Evolutionary conservation across 1,284 basidiomycete species (phyloP), one percentile per base, ranked within the genome.

Genomic region (Hymenochaete sp.): DNA sequence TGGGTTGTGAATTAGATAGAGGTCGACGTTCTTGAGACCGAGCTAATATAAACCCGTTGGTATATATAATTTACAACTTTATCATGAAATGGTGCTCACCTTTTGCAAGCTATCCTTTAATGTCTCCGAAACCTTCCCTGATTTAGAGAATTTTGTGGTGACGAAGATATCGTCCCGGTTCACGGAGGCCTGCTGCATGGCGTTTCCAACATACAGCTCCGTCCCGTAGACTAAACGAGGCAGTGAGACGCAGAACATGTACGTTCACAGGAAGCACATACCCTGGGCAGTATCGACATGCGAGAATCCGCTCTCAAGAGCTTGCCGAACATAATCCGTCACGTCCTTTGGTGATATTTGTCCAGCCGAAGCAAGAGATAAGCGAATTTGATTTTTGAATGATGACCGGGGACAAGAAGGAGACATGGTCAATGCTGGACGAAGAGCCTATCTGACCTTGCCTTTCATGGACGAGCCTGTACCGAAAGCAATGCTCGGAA

Each of bases 1-100:
- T 0, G 83, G 82, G 10, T 47, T 47, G 55, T 87, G 84, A 25
- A 85, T 75, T 29, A 84, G 70, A 62, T 86, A 88, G 11, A 89
- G 59, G 57, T 90, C 83, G 9, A 90, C 65, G 50, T 81, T 77
- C 38, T 76, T 67, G 4, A 88, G 55, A 1, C 77, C 77, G 10
- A 88, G 72, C 79, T 84, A 10, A 31, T 31, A 14, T 10, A 10
- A 9, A 31, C 14, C 9, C 28, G 28, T 14, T 9, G 28, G 28
- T 10, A 31, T 31, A 10, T 31, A 31, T 10, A 31, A 14, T 31
- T 9, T 10, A 31, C 9, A 31, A 31, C 28, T 10, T 10, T 31
- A 10, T 10, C 9, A 31, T 14, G 9, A 14, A 31, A 31, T 31
- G 22, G 13, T 31, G 11, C 55, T 24, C 35, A 66, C 67, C 39